Evolutionary conservation across 805 yeast genomes (phyloP).

Genomic region (Yarrowia sp.): DNA sequence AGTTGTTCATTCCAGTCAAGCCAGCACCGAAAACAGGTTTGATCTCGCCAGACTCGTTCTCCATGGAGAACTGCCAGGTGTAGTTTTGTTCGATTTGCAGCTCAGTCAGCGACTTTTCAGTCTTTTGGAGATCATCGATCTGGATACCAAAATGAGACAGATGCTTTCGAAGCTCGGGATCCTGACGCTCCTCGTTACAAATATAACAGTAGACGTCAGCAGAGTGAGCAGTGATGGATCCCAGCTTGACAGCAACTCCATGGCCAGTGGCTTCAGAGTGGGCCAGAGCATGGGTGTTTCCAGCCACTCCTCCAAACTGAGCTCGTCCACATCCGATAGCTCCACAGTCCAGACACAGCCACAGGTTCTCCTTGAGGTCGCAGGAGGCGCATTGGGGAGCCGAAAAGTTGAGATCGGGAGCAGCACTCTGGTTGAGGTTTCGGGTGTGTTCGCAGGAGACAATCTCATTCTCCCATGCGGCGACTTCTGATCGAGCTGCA

Average conservation of each 20-base stretch:
- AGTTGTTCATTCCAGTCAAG: slow-evolving; percentile 82
- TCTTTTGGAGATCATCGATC: slow-evolving; percentile 61
- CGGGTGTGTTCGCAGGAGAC: slow-evolving; percentile 78
- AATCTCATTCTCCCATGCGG: slow-evolving; percentile 92
- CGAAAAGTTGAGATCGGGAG: slow-evolving; percentile 39
- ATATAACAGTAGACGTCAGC: slow-evolving; percentile 89
- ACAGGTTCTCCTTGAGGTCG: slow-evolving; percentile 72
- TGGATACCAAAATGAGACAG: slow-evolving; percentile 73
- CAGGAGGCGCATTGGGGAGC: slow-evolving; percentile 50
- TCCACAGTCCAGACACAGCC: slow-evolving; percentile 95
- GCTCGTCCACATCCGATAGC: slow-evolving; percentile 92
- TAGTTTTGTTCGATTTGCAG: slow-evolving; percentile 90
- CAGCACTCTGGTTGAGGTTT: slow-evolving; percentile 55
- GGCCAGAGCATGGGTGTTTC: slow-evolving; percentile 85
- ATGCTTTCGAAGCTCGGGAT: slow-evolving; percentile 60
- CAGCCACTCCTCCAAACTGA: slow-evolving; percentile 94
- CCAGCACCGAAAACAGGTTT: slow-evolving; percentile 75
- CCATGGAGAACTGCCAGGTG: slow-evolving; percentile 90
- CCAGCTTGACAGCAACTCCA: slow-evolving; percentile 86
- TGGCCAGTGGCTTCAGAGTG: slow-evolving; percentile 72
- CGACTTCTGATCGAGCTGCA: slow-evolving; percentile 68
- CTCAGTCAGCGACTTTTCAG: slow-evolving; percentile 88
- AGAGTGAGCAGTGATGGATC: slow-evolving; percentile 75
- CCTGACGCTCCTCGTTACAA: slow-evolving; percentile 88
- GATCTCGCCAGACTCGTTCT: slow-evolving; percentile 70